Conservation (phyloP, 2,329 filamentous ascomycete genomes). For the Fonsecaea nubica region DNA sequence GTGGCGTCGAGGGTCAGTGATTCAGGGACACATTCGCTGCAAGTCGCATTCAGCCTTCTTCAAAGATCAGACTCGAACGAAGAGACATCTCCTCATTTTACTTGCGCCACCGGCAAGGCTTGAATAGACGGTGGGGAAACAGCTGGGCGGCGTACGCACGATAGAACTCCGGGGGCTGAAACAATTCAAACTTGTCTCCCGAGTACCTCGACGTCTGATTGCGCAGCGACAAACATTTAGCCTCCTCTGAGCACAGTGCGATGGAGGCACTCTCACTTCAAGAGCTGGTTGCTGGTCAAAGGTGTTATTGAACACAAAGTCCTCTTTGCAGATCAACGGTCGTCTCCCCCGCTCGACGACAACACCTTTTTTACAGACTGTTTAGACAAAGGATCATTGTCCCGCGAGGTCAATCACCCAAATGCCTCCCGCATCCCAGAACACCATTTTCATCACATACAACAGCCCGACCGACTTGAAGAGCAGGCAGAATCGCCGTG, state of each 20-base stretch:
- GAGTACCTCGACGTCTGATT: neutral
- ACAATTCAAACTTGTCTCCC: neutral
- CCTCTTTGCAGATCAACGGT: neutral
- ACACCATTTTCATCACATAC: slow-evolving; percentile 35
- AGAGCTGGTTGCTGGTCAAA: neutral
- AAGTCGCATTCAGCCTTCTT: neutral
- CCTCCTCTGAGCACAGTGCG: neutral
- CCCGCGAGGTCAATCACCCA: neutral
- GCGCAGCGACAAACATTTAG: neutral
- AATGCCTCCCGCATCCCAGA: slow-evolving; percentile 21
- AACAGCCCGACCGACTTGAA: slow-evolving; percentile 29
- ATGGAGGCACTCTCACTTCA: neutral
- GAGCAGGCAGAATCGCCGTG: slow-evolving; percentile 28
- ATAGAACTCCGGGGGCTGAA: neutral
- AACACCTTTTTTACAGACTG: neutral
- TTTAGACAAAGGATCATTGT: neutral
- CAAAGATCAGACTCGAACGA: slow-evolving; percentile 8
- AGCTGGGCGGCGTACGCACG: neutral
- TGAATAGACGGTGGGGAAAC: neutral
- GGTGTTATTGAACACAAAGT: neutral
- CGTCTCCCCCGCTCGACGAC: neutral
- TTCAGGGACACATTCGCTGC: neutral
- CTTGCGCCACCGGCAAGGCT: neutral
- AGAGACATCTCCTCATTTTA: neutral
- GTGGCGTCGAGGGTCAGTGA: neutral